Evolutionary conservation across 2,329 filamentous ascomycete genomes (phyloP).

Genomic region (Cladosporium sphaerospermum): DNA sequence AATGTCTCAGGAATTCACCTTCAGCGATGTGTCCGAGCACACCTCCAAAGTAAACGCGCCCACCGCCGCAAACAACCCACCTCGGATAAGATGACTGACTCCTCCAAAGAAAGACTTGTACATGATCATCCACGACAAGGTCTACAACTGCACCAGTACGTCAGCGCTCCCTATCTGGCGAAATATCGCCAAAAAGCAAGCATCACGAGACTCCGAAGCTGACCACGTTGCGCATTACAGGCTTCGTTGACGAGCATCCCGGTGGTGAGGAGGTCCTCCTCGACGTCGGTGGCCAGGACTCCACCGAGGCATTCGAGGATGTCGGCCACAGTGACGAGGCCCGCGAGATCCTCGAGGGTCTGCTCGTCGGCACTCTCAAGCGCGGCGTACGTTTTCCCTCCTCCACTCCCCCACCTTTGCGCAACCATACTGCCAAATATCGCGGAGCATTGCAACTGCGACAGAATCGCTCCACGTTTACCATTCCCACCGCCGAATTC

Average conservation of each 20-base stretch:
- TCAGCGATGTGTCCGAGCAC: constrained; percentile 76
- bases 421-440: background rate
- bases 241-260: constrained; percentile 85
- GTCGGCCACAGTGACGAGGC: constrained; percentile 99
- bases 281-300: constrained; percentile 91
- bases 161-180: background rate
- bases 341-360: constrained; percentile 78
- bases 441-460: too few relatives aligned
- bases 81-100: background rate
- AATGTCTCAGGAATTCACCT: constrained; percentile 61
- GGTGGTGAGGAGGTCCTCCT: constrained; percentile 98
- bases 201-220: background rate
- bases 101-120: constrained; percentile 77
- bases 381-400: constrained; percentile 56
- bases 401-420: background rate
- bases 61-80: background rate
- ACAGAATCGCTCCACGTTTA: too few relatives aligned
- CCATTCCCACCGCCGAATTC: too few relatives aligned
- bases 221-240: constrained; percentile 1
- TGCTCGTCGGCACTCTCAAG: constrained; percentile 73
- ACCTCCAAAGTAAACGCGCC: constrained; percentile 45
- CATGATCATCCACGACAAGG: constrained; percentile 90
- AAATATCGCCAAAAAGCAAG: background rate
- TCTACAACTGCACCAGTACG: constrained; percentile 72
- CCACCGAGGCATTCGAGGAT: constrained; percentile 97